phyloP scores from a whole-genome alignment of 371 early-diverging fungal genomes.

The Actinomucor elegans region DNA sequence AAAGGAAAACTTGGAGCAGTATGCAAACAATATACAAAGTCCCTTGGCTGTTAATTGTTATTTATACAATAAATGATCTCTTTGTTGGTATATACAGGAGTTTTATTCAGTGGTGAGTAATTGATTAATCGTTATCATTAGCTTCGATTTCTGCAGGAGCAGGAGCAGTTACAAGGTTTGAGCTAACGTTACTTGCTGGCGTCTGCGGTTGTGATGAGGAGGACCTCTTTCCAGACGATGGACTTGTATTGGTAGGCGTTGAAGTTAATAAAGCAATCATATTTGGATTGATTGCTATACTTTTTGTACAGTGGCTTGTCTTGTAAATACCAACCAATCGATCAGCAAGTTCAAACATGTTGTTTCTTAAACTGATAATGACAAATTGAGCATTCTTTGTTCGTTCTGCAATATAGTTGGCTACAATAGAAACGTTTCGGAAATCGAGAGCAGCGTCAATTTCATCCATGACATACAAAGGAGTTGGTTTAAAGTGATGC shows the following conservation, averaged over 20 bases:
- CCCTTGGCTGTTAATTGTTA: too few relatives aligned
- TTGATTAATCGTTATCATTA: too few relatives aligned
- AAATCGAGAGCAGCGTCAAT: conserved; percentile 99
- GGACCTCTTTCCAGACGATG: not conserved
- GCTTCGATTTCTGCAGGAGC: too few relatives aligned
- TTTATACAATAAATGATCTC: too few relatives aligned
- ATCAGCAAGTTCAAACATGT: conserved; percentile 99
- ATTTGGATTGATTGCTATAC: conserved; percentile 77
- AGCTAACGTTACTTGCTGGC: too few relatives aligned
- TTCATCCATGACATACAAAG: conserved; percentile 99
- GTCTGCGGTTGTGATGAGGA: not conserved
- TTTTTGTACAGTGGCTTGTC: conserved; percentile 88
- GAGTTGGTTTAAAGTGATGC: conserved; percentile 99
- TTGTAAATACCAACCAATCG: conserved; percentile 99
- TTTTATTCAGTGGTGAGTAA: too few relatives aligned
- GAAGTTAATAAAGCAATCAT: conserved; percentile 34
- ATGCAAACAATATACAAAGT: too few relatives aligned
- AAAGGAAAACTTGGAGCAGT: too few relatives aligned
- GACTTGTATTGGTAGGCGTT: conserved; percentile 18
- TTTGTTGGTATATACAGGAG: too few relatives aligned
- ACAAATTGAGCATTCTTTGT: conserved; percentile 99
- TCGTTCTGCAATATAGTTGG: conserved; percentile 98
- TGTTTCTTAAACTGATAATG: conserved; percentile 98
- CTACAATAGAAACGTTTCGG: conserved; percentile 99
- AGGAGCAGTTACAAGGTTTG: too few relatives aligned